Evolutionary conservation across 2,329 filamentous ascomycete species (phyloP).

Genomic region (Epicoccum sorghinum): DNA sequence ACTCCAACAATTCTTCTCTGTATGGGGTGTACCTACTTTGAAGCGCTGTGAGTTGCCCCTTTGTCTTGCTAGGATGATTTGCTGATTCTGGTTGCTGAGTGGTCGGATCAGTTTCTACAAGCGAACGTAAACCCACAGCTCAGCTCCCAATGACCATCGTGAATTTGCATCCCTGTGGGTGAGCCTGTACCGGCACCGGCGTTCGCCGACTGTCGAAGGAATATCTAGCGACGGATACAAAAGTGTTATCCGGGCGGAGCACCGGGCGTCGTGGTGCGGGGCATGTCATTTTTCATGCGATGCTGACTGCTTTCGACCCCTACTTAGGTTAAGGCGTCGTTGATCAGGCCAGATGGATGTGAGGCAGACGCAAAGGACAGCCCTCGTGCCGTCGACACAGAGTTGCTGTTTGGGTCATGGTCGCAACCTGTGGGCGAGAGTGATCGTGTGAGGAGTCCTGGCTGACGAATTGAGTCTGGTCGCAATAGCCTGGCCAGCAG

Average conservation of each 20-base stretch:
- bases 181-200: slow-evolving; percentile 11
- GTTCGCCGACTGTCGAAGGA: slow-evolving; percentile 10
- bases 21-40: not conserved
- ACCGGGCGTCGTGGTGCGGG: slow-evolving; percentile 16
- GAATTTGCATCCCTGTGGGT: slow-evolving; percentile 4
- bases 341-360: slow-evolving; percentile 23
- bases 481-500: no score
- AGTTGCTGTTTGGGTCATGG: not conserved
- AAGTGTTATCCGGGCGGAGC: slow-evolving; percentile 1
- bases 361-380: slow-evolving; percentile 12
- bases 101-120: slow-evolving; percentile 7
- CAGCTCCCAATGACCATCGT: slow-evolving; percentile 12
- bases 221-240: slow-evolving; percentile 3
- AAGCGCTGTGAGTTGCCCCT: slow-evolving; percentile 4
- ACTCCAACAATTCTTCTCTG: not conserved
- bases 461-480: no score
- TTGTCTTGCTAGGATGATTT: not conserved
- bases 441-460: no score
- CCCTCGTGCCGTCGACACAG: no score
- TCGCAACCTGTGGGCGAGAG: no score
- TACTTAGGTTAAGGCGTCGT: not conserved
- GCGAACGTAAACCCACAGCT: slow-evolving; percentile 13
- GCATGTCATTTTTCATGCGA: slow-evolving; percentile 20
- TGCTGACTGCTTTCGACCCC: slow-evolving; percentile 18
- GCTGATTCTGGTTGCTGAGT: slow-evolving; percentile 12